phyloP scores from a whole-genome alignment of 2,329 filamentous ascomycete genomes.

The Colletotrichum higginsianum region DNA sequence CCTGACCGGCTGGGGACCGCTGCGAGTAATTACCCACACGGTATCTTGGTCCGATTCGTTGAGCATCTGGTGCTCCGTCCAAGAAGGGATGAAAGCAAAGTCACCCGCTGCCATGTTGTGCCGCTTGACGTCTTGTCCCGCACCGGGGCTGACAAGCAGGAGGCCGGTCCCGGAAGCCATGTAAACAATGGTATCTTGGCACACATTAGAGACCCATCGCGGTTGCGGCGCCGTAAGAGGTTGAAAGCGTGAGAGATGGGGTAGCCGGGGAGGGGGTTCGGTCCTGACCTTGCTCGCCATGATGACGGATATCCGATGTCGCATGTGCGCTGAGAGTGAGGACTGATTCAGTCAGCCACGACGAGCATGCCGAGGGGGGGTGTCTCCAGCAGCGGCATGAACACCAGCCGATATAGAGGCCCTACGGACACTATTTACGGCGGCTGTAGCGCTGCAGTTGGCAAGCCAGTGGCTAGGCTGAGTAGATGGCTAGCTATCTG shows the following conservation, averaged over 20 bases:
- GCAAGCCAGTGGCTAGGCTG: not conserved
- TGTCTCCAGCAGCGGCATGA: not conserved
- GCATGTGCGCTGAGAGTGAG: slow-evolving; percentile 75
- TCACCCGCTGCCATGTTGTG: slow-evolving; percentile 74
- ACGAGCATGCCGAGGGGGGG: slow-evolving; percentile 22
- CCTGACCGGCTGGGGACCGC: slow-evolving; percentile 72
- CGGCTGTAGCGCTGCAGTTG: not conserved
- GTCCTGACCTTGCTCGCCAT: slow-evolving; percentile 74
- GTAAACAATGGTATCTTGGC: slow-evolving; percentile 77
- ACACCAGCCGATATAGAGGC: too few relatives aligned
- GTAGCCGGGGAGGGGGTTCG: slow-evolving; percentile 4
- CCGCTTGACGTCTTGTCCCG: slow-evolving; percentile 65
- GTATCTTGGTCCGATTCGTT: slow-evolving; percentile 75
- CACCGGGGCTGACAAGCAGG: slow-evolving; percentile 71
- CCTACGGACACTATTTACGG: too few relatives aligned
- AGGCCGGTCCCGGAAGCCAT: slow-evolving; percentile 73
- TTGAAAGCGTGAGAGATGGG: not conserved
- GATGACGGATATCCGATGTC: slow-evolving; percentile 76
- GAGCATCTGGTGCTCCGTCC: slow-evolving; percentile 78
- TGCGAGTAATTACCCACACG: slow-evolving; percentile 76
- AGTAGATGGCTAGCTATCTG: not conserved
- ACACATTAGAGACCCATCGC: slow-evolving; percentile 33
- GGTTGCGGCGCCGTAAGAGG: not conserved
- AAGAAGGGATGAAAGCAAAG: slow-evolving; percentile 79
- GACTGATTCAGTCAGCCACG: slow-evolving; percentile 58